Evolutionary conservation across 2,329 filamentous ascomycete species (phyloP).

Genomic region (Coniochaeta sp.): DNA sequence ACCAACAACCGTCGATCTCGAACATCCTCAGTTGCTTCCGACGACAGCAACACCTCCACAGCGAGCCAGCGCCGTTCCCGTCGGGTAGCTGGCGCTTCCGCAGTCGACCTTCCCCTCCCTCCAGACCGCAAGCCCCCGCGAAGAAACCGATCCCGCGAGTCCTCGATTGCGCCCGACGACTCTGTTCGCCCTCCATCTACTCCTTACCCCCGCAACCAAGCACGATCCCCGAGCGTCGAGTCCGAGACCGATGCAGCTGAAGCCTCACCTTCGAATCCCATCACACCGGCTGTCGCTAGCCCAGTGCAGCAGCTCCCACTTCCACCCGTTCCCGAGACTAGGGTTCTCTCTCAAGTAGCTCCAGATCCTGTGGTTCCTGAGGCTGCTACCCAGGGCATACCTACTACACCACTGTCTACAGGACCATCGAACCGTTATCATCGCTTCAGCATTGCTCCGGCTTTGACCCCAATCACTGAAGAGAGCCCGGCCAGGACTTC

Average conservation of each 20-base stretch:
- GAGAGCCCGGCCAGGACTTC: too few relatives aligned
- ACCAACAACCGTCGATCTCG: neutral
- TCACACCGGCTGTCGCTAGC: neutral
- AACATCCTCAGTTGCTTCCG: neutral
- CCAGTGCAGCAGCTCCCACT: neutral
- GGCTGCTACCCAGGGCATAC: too few relatives aligned
- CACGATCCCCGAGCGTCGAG: neutral
- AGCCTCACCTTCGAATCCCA: neutral
- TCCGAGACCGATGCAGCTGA: neutral
- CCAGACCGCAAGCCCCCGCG: too few relatives aligned
- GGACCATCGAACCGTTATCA: too few relatives aligned
- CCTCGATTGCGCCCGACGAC: neutral
- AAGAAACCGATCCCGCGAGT: neutral
- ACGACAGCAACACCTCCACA: neutral
- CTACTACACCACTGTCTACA: too few relatives aligned
- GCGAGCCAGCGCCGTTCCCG: too few relatives aligned
- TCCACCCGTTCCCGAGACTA: neutral
- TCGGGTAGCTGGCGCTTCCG: constrained; percentile 2
- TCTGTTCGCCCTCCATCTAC: neutral
- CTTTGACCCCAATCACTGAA: too few relatives aligned
- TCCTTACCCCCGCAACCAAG: neutral
- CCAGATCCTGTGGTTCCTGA: too few relatives aligned
- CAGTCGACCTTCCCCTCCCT: constrained; percentile 1
- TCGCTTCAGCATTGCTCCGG: too few relatives aligned
- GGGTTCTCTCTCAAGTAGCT: too few relatives aligned